Base-by-base conservation (phyloP, 2,329 filamentous ascomycete species). In the Tolypocladium endophyticum region DNA sequence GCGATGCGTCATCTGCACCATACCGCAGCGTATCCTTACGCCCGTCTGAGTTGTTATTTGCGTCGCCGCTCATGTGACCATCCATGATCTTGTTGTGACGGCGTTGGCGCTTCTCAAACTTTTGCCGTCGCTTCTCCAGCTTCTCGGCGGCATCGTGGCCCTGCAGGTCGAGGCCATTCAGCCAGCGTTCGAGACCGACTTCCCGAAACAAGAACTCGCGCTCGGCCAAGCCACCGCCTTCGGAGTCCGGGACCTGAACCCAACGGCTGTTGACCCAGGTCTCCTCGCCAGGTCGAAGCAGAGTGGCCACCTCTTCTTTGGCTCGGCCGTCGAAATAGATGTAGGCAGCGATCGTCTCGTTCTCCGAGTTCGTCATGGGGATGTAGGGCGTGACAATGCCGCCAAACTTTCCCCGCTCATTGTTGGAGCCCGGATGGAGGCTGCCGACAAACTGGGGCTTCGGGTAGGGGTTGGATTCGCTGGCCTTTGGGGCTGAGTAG, bases 261-360 rank as follows among this genome's bases (percentile, higher is more conserved):
- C 94, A 99, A 67, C 94, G 83, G 59, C 92, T 97, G 70, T 97
- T 99, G 30, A 99, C 95, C 94, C 94, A 99, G 2, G 94, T 99
- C 76, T 99, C 94, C 72, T 97, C 94, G 30, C 94, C 93, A 16
- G 92, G 88, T 59, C 94, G 83, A 58, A 99, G 79, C 60, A 99
- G 79, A 16, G 94, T 99, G 58, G 94, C 94, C 3, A 99, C 95
- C 76, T 99, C 94, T 72, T 99, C 94, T 73, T 99, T 99, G 62
- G 85, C 84, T 63, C 94, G 83, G 23, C 94, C 94, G 74, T 99
- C 94, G 70, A 99, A 99, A 77, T 99, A 99, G 67, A 99, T 97
- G 74, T 99, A 99, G 43, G 93, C 94, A 38, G 94, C 94, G 67
- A 99, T 93, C 18, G 94, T 99, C 77, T 99, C 94, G 74, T 97